Base-by-base conservation (phyloP, 169 alveolate species). In the Plasmodium inui region DNA sequence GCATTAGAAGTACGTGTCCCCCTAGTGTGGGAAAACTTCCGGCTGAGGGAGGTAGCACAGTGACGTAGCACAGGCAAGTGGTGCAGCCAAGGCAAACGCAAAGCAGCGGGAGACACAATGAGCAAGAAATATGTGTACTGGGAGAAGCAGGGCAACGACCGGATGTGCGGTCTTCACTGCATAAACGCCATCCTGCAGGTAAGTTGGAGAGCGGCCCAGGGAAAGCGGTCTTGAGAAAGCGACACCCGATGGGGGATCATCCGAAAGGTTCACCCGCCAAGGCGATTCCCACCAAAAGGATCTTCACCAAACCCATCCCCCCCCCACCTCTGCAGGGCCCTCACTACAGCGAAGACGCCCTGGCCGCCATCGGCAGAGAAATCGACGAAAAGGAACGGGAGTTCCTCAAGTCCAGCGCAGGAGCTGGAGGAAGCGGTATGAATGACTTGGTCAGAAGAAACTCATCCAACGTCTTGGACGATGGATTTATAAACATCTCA, bases 141-240 rank as follows among this genome's bases (percentile, higher is more conserved):
- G 98, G 99, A 97, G 95, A 97, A 97, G 78, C 99, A 97, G 92
- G 98, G 98, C 26, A 97, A 96, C 39, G 98, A 97, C 76, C 93
- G 98, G 70, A 96, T 97, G 97, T 97, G 99, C 93, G 99, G 98
- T 17, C 92, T 97, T 44, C 99, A 97, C 92, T 96, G 98, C 88
- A 83, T 97, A 70, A 97, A 97, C 89, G 95, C 97, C 34, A 94
- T 97, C 53, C 97, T 97, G 37, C 98, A 97, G 93, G 98, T 79
- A 83, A 41, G 53, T 39, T 9, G 44, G 55, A 34, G 78, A 61
- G 70, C 78, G 12, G 53, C 81, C n/a, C 8, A 72, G 46, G 14
- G 46, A 2, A 46, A 72, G 46, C 26, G 32, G 46, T 6, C 46
- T 0, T 0, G 0, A 3, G 53, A 41, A 3, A 6, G 53, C 53